Base-by-base conservation (phyloP, 2,329 filamentous ascomycete genomes). In the Bertia moriformis region DNA sequence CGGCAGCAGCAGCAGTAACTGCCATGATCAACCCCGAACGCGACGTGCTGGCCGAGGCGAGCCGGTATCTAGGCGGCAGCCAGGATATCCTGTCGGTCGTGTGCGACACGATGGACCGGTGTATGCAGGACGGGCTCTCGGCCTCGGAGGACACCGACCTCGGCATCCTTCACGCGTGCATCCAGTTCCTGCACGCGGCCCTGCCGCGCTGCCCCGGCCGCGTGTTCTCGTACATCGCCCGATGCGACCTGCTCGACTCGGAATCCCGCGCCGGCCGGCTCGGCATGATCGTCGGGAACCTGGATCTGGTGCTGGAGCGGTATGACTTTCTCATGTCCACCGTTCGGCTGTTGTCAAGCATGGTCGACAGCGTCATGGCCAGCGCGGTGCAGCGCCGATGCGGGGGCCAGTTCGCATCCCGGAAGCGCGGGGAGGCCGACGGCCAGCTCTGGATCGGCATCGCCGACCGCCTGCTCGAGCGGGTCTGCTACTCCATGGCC, bases 211-310 rank as follows among this genome's bases (percentile, higher is more conserved):
- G 81, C 39, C 89, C 91, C 0, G 83, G 82, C 41, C 71, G 88
- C 43, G 78, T 94, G 4, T 96, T 91, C 88, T 87, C 89, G 3
- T 84, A 89, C 54, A 70, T 98, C 49, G 76, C 80, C 3, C 77
- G 85, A 41, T 93, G 85, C 54, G 76, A 79, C 44, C 64, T 98
- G 14, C 66, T 98, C 36, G 82, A 83, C 47, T 73, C 78, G 4
- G 79, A 86, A 46, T 78, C 83, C 7, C 79, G 78, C 44, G 78
- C 78, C 13, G 84, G 86, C 10, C 78, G 82, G 43, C 69, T 98
- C 43, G 74, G 79, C 29, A 76, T 76, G 38, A 78, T 96, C 39
- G 73, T 93, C 2, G 83, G 83, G n/a, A 79, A 76, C 18, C 73
- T 87, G 3, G 91, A 98, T 51, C 71, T 93, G 41, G 74, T 83